A percentile compares a stretch with the other conserved stretches of the same genome.
phyloP scores from a whole-genome alignment of 352 stramenopile species.

The Globisporangium echinulatum region DNA sequence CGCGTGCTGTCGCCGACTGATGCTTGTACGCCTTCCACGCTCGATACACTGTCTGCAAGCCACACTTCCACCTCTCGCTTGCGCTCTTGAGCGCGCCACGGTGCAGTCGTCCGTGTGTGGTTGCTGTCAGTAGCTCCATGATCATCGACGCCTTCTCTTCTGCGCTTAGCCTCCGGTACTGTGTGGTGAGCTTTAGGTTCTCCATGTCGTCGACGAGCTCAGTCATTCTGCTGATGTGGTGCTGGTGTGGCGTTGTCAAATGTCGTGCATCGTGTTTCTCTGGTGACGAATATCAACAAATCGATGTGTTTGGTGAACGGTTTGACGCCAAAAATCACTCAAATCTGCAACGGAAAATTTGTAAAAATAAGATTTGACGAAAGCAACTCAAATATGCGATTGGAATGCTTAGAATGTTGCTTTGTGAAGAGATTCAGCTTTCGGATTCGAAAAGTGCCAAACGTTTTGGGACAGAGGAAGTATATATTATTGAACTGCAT shows the following conservation, averaged over 20 bases:
- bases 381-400: constrained; percentile 10
- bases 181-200: constrained; percentile 3
- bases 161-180: constrained; percentile 5
- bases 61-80: constrained; percentile 5
- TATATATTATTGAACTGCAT: neutral
- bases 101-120: constrained; percentile 2
- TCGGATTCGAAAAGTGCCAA: constrained; percentile 5
- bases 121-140: constrained; percentile 5
- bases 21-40: constrained; percentile 8
- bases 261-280: constrained; percentile 4
- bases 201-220: constrained; percentile 6
- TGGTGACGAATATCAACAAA: constrained; percentile 8
- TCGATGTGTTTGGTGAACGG: constrained; percentile 8
- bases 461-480: constrained; percentile 9
- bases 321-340: constrained; percentile 6
- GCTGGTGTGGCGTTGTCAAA: constrained; percentile 5
- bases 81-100: constrained; percentile 4
- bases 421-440: constrained; percentile 8
- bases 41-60: constrained; percentile 5
- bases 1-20: constrained; percentile 3
- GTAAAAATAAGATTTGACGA: constrained; percentile 9
- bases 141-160: constrained; percentile 5
- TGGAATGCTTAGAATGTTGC: constrained; percentile 4
- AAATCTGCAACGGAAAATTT: constrained; percentile 9
- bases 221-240: constrained; percentile 5